Base-by-base conservation (phyloP, 257 asterid genomes). In the Nicotiana undulata region DNA sequence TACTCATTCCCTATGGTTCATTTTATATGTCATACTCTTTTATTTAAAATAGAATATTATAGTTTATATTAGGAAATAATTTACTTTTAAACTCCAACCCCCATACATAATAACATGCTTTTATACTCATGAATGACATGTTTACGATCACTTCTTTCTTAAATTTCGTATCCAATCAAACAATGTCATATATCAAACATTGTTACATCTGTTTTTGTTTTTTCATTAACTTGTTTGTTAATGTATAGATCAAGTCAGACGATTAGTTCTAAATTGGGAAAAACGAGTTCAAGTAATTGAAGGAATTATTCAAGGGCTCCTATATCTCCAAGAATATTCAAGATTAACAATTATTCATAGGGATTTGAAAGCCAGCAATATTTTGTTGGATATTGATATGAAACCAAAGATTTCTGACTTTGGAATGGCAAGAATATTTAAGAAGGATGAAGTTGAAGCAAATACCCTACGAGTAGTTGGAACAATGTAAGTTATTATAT, bases 321-420 rank as follows among this genome's bases (percentile, higher is more conserved):
- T 87, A 51, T 84, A 87, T 55, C 88, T 85, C 60, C 88, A 87
- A 61, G 85, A 86, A 75, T 87, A 82, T 44, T 87, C 89, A 59
- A 64, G 28, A 80, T 76, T 82, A 15, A 87, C 84, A 70, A 81
- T 87, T 66, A 82, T 87, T 15, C 88, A 84, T 37, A 84, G 86
- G 16, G 89, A 84, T 78, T 29, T 85, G 18, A 85, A 82, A 66
- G 83, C 83, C 13, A 85, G 88, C 82, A 85, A 85, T 20, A 85
- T 85, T 55, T 31, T 85, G 46, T 46, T 85, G 22, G 87, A 85
- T 9, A 9, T 11, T 2, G 26, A 82, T 22, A 82, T 82, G 84
- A 82, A 85, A 32, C 88, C 85, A 8, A 85, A 82, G 76, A 85
- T 85, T 32, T 75, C 88, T 63, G 88, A 85, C 24, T 85, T 85